Evolutionary conservation across 2,329 filamentous ascomycete genomes (phyloP), one percentile per base, ranked within the genome.

Genomic region (Microascus cirrosus): DNA sequence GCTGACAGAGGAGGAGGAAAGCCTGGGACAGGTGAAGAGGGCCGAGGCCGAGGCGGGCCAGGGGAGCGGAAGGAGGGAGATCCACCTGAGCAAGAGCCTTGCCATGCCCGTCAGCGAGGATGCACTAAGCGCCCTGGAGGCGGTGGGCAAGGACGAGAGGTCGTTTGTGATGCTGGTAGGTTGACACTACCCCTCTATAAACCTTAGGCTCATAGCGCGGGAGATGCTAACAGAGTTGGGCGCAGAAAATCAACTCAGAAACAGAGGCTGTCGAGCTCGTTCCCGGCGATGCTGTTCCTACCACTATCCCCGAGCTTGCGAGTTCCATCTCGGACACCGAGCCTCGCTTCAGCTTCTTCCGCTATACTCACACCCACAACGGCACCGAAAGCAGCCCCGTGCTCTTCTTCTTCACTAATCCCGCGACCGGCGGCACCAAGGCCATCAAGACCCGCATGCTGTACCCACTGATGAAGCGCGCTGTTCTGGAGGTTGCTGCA

Each of bases 361-460:
- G 85, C 32, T 88, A 84, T 69, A 74, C 71, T 13, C 79, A 86
- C 66, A 78, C 79, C 50, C 72, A 83, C 61, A 72, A 75, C 35
- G 82, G 82, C 24, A 62, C 67, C 53, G 71, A 79, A 60, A 73
- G 76, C 56, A 79, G 76, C 58, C 82, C 85, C 2, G 74, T 93
- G 54, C 76, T 93, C 6, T 94, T 94, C 74, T 84, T 94, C 68
- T 93, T 91, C 73, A 93, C 89, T 6, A 91, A 88, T 69, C 90
- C 90, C 0, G 74, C 80, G 8, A 78, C 85, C 4, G 73, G 81
- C 0, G 80, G 76, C 32, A 83, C 79, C 56, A 89, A 85, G 72
- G 75, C 81, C 56, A 88, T 94, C 74, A 92, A 90, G 74, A 86
- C 88, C 72, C 80, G 89, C 62, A 95, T 95, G 90, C 72, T 94